Base-by-base conservation (phyloP, 169 alveolate species). In the Babesia divergens region DNA sequence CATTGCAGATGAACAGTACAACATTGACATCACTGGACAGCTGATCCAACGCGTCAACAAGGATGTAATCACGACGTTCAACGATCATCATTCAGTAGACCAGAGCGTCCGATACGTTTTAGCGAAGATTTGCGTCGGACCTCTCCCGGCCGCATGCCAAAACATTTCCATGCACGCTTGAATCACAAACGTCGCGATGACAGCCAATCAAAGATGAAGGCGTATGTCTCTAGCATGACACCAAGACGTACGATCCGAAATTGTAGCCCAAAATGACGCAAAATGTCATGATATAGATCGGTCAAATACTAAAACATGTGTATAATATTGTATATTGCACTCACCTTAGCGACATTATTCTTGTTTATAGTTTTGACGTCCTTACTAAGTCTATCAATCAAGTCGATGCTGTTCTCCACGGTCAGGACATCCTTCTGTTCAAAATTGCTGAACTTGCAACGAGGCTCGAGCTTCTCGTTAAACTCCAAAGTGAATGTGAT, bases 101-200 rank as follows among this genome's bases (percentile, higher is more conserved):
- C 72, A 62, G 47, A 62, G 72, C 47, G 31, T 62, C 60, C 40
- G 56, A 2, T 62, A 62, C 40, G 43, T 62, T 51, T 29, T 62
- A 29, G 44, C 60, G n/a, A 62, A 62, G 29, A 62, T 62, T 22
- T 62, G 72, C 31, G 72, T 46, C 6, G 72, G 72, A 8, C 72
- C 72, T 6, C 72, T 62, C n/a, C 72, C 72, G 22, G 72, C 59
- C 11, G 72, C 72, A 14, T 62, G 72, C 49, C 58, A 62, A 11
- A 62, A 62, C 26, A 35, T 62, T 8, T 52, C 53, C 28, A 16
- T 24, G 6, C 69, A 59, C 13, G 37, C 20, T 32, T 43, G 42
- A 59, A 6, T 59, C 69, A 59, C 32, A 38, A 24, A 40, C 4
- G 6, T 18, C 4, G 60, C 1, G 60, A 44, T 8, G 72, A 62